Percentiles rank a stretch among this genome's conserved stretches.
Conservation (phyloP, 2,329 filamentous ascomycete genomes). For the Pseudogymnoascus pannorum region DNA sequence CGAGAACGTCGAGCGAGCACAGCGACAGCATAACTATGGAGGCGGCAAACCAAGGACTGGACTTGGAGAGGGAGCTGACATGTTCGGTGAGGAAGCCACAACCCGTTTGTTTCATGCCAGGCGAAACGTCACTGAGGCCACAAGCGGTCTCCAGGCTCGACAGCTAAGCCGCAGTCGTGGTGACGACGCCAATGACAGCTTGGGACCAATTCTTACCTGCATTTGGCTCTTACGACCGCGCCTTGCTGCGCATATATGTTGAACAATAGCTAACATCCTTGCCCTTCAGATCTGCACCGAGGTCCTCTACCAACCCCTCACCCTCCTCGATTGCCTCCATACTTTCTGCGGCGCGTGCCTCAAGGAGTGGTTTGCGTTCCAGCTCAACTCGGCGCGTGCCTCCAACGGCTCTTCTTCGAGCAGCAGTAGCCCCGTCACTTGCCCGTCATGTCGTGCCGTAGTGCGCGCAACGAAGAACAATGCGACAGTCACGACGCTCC, state of each 20-base stretch:
- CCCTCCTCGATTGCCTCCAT: conserved; percentile 86
- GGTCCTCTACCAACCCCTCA: conserved; percentile 82
- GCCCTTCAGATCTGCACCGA: conserved; percentile 82
- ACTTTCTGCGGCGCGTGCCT: conserved; percentile 94
- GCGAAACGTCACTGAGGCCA: conserved; percentile 1
- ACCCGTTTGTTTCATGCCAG: conserved; percentile 12
- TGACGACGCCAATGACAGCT: background rate
- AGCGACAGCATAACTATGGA: conserved; percentile 36
- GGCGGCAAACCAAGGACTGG: conserved; percentile 46
- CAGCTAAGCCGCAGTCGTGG: background rate
- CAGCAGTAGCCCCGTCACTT: conserved; percentile 58
- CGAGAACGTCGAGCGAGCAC: background rate
- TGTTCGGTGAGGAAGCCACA: conserved; percentile 67
- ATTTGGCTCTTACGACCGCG: background rate
- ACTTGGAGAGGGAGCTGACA: conserved; percentile 88
- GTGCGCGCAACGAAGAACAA: conserved; percentile 87
- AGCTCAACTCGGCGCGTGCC: conserved; percentile 34
- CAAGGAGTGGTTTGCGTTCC: conserved; percentile 91
- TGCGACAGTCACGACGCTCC: conserved; percentile 78
- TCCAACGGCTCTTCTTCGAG: conserved; percentile 20
- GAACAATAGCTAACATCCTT: background rate
- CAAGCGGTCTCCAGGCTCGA: conserved; percentile 8
- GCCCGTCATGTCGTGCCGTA: conserved; percentile 80
- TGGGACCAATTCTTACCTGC: background rate
- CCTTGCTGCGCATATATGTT: conserved; percentile 11